Conservation (phyloP, 805 yeast genomes). For the Diddensiella santjacobensis region DNA sequence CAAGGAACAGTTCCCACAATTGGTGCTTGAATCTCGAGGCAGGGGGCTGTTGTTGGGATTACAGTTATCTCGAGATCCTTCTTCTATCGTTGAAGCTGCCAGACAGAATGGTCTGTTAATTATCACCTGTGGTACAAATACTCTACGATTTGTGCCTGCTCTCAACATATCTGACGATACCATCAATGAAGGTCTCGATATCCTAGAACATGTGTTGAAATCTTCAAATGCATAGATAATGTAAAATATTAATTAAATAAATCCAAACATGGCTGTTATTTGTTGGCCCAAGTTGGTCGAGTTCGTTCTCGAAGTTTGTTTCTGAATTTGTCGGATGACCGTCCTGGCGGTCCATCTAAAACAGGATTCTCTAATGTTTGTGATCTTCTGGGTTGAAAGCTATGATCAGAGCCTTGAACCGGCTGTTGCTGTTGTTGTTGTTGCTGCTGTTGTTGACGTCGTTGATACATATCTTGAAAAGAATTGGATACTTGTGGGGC, state of each 20-base stretch:
- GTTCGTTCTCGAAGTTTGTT: slow-evolving; percentile 16
- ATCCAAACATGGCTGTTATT: background rate
- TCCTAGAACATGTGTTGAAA: slow-evolving; percentile 56
- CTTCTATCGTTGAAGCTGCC: slow-evolving; percentile 58
- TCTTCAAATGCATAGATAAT: background rate
- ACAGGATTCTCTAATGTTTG: slow-evolving; percentile 9
- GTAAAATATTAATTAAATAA: too few relatives aligned
- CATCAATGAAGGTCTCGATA: slow-evolving; percentile 63
- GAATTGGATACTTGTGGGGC: slow-evolving; percentile 13
- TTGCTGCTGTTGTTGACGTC: slow-evolving; percentile 16
- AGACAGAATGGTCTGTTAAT: slow-evolving; percentile 77
- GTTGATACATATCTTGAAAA: slow-evolving; percentile 22
- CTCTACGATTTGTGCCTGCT: slow-evolving; percentile 89
- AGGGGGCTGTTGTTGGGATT: slow-evolving; percentile 84
- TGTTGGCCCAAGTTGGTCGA: background rate
- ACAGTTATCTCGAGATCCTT: slow-evolving; percentile 66
- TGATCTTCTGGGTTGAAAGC: slow-evolving; percentile 10
- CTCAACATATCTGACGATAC: slow-evolving; percentile 71
- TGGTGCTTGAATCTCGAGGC: slow-evolving; percentile 73
- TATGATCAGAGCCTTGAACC: background rate
- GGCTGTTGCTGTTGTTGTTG: background rate
- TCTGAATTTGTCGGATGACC: slow-evolving; percentile 16
- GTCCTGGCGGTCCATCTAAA: slow-evolving; percentile 3
- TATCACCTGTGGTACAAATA: slow-evolving; percentile 90
- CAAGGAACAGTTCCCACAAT: slow-evolving; percentile 55